Conservation (phyloP, 2,329 filamentous ascomycete species). For the Septoria petroselini region DNA sequence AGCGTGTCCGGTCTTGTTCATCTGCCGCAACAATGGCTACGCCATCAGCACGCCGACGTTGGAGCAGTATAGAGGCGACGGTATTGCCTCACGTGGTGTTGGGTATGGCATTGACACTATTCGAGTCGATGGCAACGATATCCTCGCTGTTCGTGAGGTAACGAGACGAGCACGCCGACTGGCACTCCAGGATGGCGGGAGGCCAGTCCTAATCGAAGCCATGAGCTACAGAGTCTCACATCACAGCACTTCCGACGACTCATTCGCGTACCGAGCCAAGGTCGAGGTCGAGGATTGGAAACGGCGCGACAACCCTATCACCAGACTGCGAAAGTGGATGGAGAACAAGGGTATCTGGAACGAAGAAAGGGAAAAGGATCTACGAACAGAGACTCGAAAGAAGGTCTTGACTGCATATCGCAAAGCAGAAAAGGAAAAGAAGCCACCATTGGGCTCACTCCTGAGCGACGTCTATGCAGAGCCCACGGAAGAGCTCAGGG, state of each 20-base stretch:
- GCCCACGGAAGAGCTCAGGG: conserved; percentile 71
- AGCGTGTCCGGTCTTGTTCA: conserved; percentile 82
- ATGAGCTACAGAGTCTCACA: conserved; percentile 99
- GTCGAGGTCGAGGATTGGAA: conserved; percentile 97
- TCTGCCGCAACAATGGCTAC: conserved; percentile 91
- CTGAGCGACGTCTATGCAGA: conserved; percentile 91
- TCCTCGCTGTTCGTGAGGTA: conserved; percentile 80
- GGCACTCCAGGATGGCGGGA: conserved; percentile 75
- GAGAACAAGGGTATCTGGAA: conserved; percentile 81
- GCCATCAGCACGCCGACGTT: conserved; percentile 86
- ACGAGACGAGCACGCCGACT: conserved; percentile 73
- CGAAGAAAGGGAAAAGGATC: conserved; percentile 73
- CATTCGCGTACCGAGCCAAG: conserved; percentile 88
- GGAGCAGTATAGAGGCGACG: conserved; percentile 88
- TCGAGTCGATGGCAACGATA: conserved; percentile 89
- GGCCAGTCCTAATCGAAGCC: conserved; percentile 83
- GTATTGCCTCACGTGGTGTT: conserved; percentile 79
- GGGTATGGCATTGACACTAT: conserved; percentile 95
- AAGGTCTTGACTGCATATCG: conserved; percentile 81
- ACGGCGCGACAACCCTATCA: conserved; percentile 81
- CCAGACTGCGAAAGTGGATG: conserved; percentile 83
- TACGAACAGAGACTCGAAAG: conserved; percentile 63
- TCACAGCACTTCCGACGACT: conserved; percentile 95
- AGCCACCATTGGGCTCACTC: conserved; percentile 66
- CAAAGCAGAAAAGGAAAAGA: conserved; percentile 77